Evolutionary conservation across 768 basidiomycete species (phyloP), one percentile per base, ranked within the genome.

Genomic region (Strobilomyces confusus): DNA sequence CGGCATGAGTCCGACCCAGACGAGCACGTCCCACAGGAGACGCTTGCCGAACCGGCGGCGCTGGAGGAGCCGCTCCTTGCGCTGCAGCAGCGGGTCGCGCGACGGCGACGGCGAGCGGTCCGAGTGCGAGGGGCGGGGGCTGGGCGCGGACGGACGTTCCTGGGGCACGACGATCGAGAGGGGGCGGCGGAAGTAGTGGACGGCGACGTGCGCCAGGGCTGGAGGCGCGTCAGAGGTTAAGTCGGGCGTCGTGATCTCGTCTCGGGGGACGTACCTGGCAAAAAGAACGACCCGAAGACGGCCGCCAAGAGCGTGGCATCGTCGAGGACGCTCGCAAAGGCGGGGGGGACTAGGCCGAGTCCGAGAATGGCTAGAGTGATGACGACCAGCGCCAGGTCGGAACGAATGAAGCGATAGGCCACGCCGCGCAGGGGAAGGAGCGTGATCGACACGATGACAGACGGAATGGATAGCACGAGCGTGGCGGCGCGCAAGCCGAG

Each of bases 11-110:
- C 88, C 70, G n/a, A 83, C 57, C 83, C 90, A 93, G 22, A 89
- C 84, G 15, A 85, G 83, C n/a, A 89, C 63, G 68, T 95, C 91
- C 89, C 92, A 94, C 15, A 86, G 68, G 36, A 95, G 71, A 29
- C 94, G 77, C 59, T 81, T 81, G 36, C 82, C 81, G 41, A 85
- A 77, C 60, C 92, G 80, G 43, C 79, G 77, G 50, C 80, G 80
- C 70, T 97, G 94, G 54, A 98, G 72, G 38, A 84, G 83, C 43
- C 82, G 76, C 69, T 98, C 94, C 73, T 98, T 98, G 56, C 89
- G 78, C 61, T 89, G 83, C 30, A 98, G 72, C 20, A 98, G 80
- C 52, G 88, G 84, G 63, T 90, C 87, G 19, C 75, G 69, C 14
- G 74, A 69, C 37, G 75, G 62, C 36, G 56, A 70, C 19, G 56